phyloP scores from a whole-genome alignment of 2,329 filamentous ascomycete genomes.

The Ophiostoma pallidulum region DNA sequence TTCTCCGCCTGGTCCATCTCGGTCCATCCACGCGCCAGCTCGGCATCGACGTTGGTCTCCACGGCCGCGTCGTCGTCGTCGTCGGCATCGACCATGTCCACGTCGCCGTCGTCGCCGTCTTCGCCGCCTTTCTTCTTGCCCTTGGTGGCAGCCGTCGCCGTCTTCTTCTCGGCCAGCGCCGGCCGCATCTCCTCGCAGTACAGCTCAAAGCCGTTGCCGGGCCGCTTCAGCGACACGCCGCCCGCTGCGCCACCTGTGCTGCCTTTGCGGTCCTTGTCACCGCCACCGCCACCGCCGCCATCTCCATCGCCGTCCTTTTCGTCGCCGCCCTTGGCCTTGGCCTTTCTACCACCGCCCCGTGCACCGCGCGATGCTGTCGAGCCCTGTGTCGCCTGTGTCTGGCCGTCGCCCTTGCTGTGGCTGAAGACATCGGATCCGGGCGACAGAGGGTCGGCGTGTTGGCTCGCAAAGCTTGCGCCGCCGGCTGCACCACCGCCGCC shows the following conservation, averaged over 20 bases:
- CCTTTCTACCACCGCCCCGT: slow-evolving; percentile 16
- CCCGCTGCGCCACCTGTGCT: slow-evolving; percentile 15
- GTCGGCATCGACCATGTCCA: slow-evolving; percentile 19
- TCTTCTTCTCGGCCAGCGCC: slow-evolving; percentile 34
- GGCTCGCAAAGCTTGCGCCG: slow-evolving; percentile 36
- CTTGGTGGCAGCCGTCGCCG: slow-evolving; percentile 26
- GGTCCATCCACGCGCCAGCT: slow-evolving; percentile 46
- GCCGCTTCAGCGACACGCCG: slow-evolving; percentile 30
- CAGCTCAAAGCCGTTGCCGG: slow-evolving; percentile 43
- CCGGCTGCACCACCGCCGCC: slow-evolving; percentile 27
- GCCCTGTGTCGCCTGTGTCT: slow-evolving; percentile 17
- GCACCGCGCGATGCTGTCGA: slow-evolving; percentile 13
- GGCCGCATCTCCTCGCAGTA: slow-evolving; percentile 43
- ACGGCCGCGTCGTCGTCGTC: slow-evolving; percentile 5
- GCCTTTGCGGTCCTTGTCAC: too few species aligned
- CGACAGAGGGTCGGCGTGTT: slow-evolving; percentile 37
- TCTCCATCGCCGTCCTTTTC: slow-evolving; percentile 11
- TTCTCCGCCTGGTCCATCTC: slow-evolving; percentile 40
- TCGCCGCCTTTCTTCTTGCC: slow-evolving; percentile 26
- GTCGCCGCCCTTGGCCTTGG: slow-evolving; percentile 28
- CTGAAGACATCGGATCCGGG: slow-evolving; percentile 45
- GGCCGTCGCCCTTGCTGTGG: slow-evolving; percentile 32
- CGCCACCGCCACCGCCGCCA: too few species aligned
- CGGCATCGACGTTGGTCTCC: slow-evolving; percentile 37
- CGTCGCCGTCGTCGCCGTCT: slow-evolving; percentile 26